phyloP scores from a whole-genome alignment of 116 monocot species.

The Papilionanthe hybrid region DNA sequence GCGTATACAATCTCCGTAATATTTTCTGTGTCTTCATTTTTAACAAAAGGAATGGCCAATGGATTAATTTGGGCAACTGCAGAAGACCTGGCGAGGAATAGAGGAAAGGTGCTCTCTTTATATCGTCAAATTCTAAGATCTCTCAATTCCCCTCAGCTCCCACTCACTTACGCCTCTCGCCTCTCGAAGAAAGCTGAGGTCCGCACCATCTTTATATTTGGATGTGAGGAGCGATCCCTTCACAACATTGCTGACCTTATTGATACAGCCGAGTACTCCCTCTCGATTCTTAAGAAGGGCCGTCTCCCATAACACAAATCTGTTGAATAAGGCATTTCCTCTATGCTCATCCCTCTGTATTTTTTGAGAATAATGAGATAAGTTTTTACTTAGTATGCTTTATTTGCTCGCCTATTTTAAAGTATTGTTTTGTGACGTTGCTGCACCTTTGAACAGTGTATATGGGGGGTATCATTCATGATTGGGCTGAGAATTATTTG shows the following conservation, averaged over 20 bases:
- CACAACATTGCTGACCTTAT: slow-evolving; percentile 94
- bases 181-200: slow-evolving; percentile 76
- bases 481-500: no score
- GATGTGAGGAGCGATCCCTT: slow-evolving; percentile 62
- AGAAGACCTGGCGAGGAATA: slow-evolving; percentile 68
- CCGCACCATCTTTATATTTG: slow-evolving; percentile 73
- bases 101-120: slow-evolving; percentile 48
- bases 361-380: background rate
- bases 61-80: slow-evolving; percentile 75
- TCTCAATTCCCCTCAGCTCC: slow-evolving; percentile 71
- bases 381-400: no score
- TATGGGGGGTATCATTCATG: no score
- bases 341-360: background rate
- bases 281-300: slow-evolving; percentile 60
- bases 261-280: slow-evolving; percentile 58
- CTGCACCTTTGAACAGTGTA: no score
- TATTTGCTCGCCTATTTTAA: no score
- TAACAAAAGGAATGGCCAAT: slow-evolving; percentile 24
- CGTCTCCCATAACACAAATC: slow-evolving; percentile 34
- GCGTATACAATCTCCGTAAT: background rate
- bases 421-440: no score
- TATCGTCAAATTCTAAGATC: slow-evolving; percentile 75
- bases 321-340: background rate
- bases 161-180: slow-evolving; percentile 53
- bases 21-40: background rate